Conservation (phyloP, 495 filamentous ascomycete genomes). For the Aspergillus olivimuriae region DNA sequence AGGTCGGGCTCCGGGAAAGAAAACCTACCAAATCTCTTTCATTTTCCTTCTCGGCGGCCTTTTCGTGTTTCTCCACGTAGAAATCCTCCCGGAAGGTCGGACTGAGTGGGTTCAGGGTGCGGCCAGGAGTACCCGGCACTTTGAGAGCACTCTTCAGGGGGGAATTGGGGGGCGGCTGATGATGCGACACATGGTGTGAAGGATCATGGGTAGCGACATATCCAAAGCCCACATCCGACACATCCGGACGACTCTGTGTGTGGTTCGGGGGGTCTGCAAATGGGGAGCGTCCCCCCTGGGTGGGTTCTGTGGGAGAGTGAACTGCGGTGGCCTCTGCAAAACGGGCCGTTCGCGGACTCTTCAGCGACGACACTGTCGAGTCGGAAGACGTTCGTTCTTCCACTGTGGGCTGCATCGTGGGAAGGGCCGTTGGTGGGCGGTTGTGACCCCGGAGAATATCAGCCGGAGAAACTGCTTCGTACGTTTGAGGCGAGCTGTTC, state of each 20-base stretch:
- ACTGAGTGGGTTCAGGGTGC: slow-evolving; percentile 63
- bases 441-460: slow-evolving; percentile 30
- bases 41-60: slow-evolving; percentile 71
- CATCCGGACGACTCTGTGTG: slow-evolving; percentile 45
- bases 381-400: slow-evolving; percentile 30
- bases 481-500: slow-evolving; percentile 25
- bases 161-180: slow-evolving; percentile 62
- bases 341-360: slow-evolving; percentile 72
- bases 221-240: slow-evolving; percentile 85
- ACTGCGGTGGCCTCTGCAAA: slow-evolving; percentile 89
- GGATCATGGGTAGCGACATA: slow-evolving; percentile 63
- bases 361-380: slow-evolving; percentile 57
- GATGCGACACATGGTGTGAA: slow-evolving; percentile 41
- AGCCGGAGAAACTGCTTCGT: slow-evolving; percentile 26
- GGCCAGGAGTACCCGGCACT: slow-evolving; percentile 69
- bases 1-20: too few relatives aligned
- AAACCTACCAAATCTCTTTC: slow-evolving; percentile 78
- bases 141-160: slow-evolving; percentile 83
- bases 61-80: slow-evolving; percentile 72
- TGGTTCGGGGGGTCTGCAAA: slow-evolving; percentile 58
- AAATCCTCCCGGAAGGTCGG: slow-evolving; percentile 87
- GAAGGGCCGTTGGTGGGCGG: slow-evolving; percentile 25
- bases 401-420: slow-evolving; percentile 17
- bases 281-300: slow-evolving; percentile 45
- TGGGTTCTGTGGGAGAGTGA: slow-evolving; percentile 69